phyloP scores from a whole-genome alignment of 257 asterid species.

The Scutellaria baicalensis region DNA sequence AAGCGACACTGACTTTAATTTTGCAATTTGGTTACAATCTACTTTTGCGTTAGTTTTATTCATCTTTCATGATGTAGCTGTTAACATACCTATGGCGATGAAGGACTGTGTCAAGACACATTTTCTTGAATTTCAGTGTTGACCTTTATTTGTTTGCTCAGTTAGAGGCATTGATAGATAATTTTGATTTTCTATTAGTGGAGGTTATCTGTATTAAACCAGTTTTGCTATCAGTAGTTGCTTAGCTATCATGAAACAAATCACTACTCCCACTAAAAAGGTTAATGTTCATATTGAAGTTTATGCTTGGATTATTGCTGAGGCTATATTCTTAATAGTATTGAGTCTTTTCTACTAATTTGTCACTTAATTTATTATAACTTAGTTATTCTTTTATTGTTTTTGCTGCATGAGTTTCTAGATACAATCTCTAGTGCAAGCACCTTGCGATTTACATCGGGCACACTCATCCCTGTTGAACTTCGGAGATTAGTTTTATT shows the following conservation, averaged over 20 bases:
- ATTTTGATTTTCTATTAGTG: not conserved
- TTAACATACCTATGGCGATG: not conserved
- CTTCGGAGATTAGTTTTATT: not conserved
- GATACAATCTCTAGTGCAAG: not conserved
- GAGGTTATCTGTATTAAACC: not conserved
- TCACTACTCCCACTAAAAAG: not conserved
- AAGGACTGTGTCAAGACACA: not conserved
- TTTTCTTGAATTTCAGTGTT: not conserved
- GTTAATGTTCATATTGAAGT: not conserved
- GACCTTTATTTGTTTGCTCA: not conserved
- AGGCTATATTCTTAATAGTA: not conserved
- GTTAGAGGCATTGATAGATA: not conserved
- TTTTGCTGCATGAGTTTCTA: not conserved
- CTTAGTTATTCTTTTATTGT: not conserved
- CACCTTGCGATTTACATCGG: not conserved
- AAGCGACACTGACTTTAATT: slow-evolving; percentile 34
- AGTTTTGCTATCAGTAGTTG: no score
- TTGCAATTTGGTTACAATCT: not conserved
- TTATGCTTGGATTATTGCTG: not conserved
- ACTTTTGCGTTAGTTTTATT: not conserved
- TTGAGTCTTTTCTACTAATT: not conserved
- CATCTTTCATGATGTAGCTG: not conserved
- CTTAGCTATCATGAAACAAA: no score
- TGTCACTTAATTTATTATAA: not conserved
- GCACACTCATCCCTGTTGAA: not conserved